Percentiles rank a stretch among this genome's conserved stretches.
These are phyloP conservation scores for Leptoxyphium fumago DNA, from an alignment of 2,329 filamentous ascomycete genomes.

Conservation along the genomic window DNA sequence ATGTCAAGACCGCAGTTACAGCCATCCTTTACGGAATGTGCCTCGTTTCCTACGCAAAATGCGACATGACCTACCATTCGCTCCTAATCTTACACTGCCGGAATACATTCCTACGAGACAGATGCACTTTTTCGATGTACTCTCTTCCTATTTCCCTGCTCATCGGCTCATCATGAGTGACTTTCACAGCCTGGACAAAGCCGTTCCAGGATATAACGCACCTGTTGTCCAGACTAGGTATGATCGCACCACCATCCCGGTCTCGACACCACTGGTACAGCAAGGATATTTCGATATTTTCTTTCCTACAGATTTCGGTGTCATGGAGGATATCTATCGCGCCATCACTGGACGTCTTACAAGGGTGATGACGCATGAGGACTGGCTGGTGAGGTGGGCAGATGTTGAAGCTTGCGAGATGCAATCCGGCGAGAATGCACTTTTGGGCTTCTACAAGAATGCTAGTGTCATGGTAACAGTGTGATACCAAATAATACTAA, in stretches of 20 bases:
- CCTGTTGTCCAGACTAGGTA: constrained; percentile 95
- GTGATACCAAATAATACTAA: constrained; percentile 25
- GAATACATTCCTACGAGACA: constrained; percentile 91
- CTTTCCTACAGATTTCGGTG: constrained; percentile 87
- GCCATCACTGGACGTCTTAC: constrained; percentile 88
- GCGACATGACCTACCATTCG: constrained; percentile 50
- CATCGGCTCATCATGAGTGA: constrained; percentile 83
- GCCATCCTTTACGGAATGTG: constrained; percentile 42
- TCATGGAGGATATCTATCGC: constrained; percentile 83
- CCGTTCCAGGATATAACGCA: constrained; percentile 71
- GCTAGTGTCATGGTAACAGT: constrained; percentile 83
- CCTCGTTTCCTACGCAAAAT: constrained; percentile 45
- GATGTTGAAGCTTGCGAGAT: constrained; percentile 82
- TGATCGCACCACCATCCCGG: constrained; percentile 71
- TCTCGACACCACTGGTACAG: constrained; percentile 83
- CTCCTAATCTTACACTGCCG: constrained; percentile 60
- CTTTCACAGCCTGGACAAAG: constrained; percentile 74
- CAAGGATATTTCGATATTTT: constrained; percentile 99
- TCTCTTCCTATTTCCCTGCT: constrained; percentile 75
- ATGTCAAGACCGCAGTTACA: constrained; percentile 40
- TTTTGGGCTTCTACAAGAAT: constrained; percentile 90
- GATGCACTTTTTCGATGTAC: constrained; percentile 92
- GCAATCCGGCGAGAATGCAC: constrained; percentile 78
- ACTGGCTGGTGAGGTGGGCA: constrained; percentile 82
- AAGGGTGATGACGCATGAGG: constrained; percentile 69